Conservation (phyloP, 2,329 filamentous ascomycete species). For the Orbilia javanica region DNA sequence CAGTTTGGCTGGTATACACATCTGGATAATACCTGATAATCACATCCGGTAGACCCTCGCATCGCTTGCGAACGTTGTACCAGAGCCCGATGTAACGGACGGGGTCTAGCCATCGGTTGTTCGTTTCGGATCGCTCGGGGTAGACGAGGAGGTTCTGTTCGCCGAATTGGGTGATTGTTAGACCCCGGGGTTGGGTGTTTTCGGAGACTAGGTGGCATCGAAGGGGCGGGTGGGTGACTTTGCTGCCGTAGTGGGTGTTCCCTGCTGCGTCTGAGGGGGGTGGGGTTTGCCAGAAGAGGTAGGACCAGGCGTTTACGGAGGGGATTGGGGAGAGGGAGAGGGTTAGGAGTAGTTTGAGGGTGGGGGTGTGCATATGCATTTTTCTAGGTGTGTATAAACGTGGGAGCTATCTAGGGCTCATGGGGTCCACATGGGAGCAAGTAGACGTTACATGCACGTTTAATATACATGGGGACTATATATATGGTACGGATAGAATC, state of each 20-base stretch:
- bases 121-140: not conserved
- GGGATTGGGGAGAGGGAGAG: not conserved
- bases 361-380: not conserved
- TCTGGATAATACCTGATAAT: not conserved
- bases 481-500: too few relatives aligned
- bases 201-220: not conserved
- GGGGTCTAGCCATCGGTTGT: not conserved
- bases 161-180: constrained; percentile 3
- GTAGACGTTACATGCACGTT: too few relatives aligned
- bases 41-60: not conserved
- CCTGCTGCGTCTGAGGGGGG: not conserved
- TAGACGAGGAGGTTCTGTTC: not conserved
- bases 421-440: too few relatives aligned
- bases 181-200: not conserved
- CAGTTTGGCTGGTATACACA: not conserved
- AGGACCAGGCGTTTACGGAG: not conserved
- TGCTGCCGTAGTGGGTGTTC: not conserved
- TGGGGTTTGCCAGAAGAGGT: not conserved
- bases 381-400: not conserved
- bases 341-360: not conserved
- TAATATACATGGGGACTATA: too few relatives aligned
- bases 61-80: not conserved
- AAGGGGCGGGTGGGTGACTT: not conserved
- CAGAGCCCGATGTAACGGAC: not conserved
- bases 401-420: not conserved